Evolutionary conservation across 2,329 filamentous ascomycete genomes (phyloP).

Genomic region (Zarea fungicola): DNA sequence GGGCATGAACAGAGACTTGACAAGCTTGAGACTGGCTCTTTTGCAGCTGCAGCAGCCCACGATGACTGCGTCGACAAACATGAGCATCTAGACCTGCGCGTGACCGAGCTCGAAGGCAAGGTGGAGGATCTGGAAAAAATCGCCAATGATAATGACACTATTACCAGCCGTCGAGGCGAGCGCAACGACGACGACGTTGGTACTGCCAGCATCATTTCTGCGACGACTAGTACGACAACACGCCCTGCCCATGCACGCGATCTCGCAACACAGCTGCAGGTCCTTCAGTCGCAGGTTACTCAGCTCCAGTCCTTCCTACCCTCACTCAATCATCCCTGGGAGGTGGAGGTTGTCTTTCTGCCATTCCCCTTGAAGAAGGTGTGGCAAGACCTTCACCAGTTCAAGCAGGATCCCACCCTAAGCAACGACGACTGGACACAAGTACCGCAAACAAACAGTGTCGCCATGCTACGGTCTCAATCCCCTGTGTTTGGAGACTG

Average conservation of each 20-base stretch:
- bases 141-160: slow-evolving; percentile 40
- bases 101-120: slow-evolving; percentile 63
- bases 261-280: slow-evolving; percentile 45
- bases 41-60: slow-evolving; percentile 54
- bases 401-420: slow-evolving; percentile 34
- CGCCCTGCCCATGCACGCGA: slow-evolving; percentile 39
- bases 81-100: slow-evolving; percentile 60
- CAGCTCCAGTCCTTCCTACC: slow-evolving; percentile 58
- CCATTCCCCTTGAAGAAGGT: slow-evolving; percentile 59
- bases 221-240: slow-evolving; percentile 38
- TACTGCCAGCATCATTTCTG: slow-evolving; percentile 41
- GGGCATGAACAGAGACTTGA: slow-evolving; percentile 62
- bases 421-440: slow-evolving; percentile 51
- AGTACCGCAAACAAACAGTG: slow-evolving; percentile 43
- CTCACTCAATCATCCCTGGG: slow-evolving; percentile 61
- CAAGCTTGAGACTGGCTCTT: slow-evolving; percentile 63
- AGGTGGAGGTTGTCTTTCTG: slow-evolving; percentile 69
- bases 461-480: slow-evolving; percentile 37
- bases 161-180: slow-evolving; percentile 30
- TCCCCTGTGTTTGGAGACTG: slow-evolving; percentile 45
- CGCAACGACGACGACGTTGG: slow-evolving; percentile 38
- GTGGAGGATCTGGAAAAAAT: slow-evolving; percentile 56
- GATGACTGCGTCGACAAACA: slow-evolving; percentile 66
- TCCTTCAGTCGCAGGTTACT: slow-evolving; percentile 44
- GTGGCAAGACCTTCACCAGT: slow-evolving; percentile 48